Percentiles rank a stretch among this genome's conserved stretches.
These are phyloP conservation scores for Colletotrichum limetticola DNA, from an alignment of 2,329 filamentous ascomycete genomes.

Conservation along the genomic window DNA sequence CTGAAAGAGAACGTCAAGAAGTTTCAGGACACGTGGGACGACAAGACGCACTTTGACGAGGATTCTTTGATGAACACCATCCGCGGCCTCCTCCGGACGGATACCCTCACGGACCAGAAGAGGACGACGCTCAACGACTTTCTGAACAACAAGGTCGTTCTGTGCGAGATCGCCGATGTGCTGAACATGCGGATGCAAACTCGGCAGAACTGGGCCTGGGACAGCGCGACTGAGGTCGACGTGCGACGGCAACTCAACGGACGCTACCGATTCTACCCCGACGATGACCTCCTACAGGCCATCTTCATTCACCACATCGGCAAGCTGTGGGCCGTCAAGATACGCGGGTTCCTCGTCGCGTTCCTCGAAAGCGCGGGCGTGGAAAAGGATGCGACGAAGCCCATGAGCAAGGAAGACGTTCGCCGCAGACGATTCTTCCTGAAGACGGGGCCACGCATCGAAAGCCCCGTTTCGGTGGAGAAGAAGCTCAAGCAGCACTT, in stretches of 20 bases:
- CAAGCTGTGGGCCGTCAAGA: slow-evolving; percentile 45
- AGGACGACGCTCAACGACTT: slow-evolving; percentile 51
- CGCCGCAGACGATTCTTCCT: slow-evolving; percentile 56
- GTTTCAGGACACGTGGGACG: slow-evolving; percentile 45
- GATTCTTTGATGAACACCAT: slow-evolving; percentile 46
- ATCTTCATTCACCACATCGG: slow-evolving; percentile 55
- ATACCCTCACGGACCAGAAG: slow-evolving; percentile 55
- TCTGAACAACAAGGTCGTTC: slow-evolving; percentile 49
- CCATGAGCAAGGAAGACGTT: slow-evolving; percentile 45
- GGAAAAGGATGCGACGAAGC: slow-evolving; percentile 42
- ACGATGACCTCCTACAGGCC: slow-evolving; percentile 58
- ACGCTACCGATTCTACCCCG: slow-evolving; percentile 67
- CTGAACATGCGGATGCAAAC: slow-evolving; percentile 55
- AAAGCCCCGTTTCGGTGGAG: slow-evolving; percentile 41
- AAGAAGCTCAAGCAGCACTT: slow-evolving; percentile 49
- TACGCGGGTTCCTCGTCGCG: slow-evolving; percentile 43
- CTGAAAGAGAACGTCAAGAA: slow-evolving; percentile 50
- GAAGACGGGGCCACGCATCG: neutral
- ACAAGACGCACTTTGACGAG: slow-evolving; percentile 45
- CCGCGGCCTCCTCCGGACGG: slow-evolving; percentile 50
- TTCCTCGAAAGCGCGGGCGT: slow-evolving; percentile 41
- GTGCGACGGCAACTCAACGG: slow-evolving; percentile 55
- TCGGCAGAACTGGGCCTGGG: slow-evolving; percentile 52
- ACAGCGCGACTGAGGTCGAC: slow-evolving; percentile 45
- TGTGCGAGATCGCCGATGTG: slow-evolving; percentile 55